These are phyloP conservation scores for Lyophyllum decastes DNA, from an alignment of 768 basidiomycete species.

Conservation along the genomic window DNA sequence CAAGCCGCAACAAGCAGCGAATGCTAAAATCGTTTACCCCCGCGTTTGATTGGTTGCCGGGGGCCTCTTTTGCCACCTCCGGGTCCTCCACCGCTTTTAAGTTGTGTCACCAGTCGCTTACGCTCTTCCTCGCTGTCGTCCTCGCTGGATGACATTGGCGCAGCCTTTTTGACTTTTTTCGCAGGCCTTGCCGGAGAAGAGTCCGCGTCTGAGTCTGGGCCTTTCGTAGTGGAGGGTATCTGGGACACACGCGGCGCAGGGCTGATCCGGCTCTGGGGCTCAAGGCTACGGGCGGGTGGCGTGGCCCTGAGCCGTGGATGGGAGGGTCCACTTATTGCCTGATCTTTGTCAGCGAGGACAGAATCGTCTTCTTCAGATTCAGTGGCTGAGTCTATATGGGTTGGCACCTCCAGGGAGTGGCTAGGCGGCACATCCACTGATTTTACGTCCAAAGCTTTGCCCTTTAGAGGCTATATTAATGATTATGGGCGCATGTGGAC, in stretches of 20 bases:
- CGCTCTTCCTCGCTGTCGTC: conserved; percentile 62
- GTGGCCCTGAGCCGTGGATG: not conserved
- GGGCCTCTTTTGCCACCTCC: conserved; percentile 46
- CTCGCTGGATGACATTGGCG: conserved; percentile 39
- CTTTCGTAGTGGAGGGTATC: conserved; percentile 11
- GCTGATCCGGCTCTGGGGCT: conserved; percentile 3
- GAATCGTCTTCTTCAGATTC: conserved; percentile 41
- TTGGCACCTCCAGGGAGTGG: conserved; percentile 8
- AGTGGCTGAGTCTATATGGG: conserved; percentile 45
- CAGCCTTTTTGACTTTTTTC: conserved; percentile 52
- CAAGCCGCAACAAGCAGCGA: not conserved
- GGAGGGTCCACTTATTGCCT: not conserved
- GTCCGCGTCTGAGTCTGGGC: conserved; percentile 45
- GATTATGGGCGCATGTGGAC: conserved; percentile 2
- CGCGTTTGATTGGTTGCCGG: conserved; percentile 76
- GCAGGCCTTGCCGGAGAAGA: conserved; percentile 50
- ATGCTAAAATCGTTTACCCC: conserved; percentile 69
- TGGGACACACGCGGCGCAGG: conserved; percentile 14
- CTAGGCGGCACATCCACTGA: not conserved
- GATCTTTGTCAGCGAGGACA: conserved; percentile 17
- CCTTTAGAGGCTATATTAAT: conserved; percentile 8
- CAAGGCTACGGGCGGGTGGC: not conserved
- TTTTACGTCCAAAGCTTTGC: conserved; percentile 1
- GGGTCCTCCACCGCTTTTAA: conserved; percentile 37
- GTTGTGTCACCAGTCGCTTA: conserved; percentile 40